Evolutionary conservation across 768 basidiomycete genomes (phyloP).

Genomic region (Pisolithus sp.): DNA sequence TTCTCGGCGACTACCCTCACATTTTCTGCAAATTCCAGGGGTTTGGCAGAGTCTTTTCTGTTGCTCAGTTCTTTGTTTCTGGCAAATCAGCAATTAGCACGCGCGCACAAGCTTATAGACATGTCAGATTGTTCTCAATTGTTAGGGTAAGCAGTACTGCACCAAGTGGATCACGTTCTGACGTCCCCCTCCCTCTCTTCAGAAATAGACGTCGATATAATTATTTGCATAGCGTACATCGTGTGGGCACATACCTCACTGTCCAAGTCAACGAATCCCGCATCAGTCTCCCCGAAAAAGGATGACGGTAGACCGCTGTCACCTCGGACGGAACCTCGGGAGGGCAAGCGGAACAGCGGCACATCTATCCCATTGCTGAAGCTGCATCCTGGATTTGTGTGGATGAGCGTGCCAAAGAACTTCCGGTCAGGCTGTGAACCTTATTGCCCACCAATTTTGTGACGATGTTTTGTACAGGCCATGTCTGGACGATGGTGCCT

Average conservation of each 20-base stretch:
- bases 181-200: constrained; percentile 5
- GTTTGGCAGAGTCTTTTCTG: constrained; percentile 56
- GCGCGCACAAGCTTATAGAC: constrained; percentile 8
- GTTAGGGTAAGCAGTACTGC: constrained; percentile 37
- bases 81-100: constrained; percentile 38
- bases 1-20: constrained; percentile 33
- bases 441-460: constrained; percentile 4
- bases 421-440: constrained; percentile 50
- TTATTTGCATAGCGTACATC: constrained; percentile 53
- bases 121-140: constrained; percentile 39
- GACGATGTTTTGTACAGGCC: constrained; percentile 41
- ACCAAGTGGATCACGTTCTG: not conserved
- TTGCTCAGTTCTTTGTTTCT: constrained; percentile 58
- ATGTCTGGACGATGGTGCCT: constrained; percentile 77
- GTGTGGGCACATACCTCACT: constrained; percentile 54
- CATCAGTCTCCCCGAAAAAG: constrained; percentile 10
- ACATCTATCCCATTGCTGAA: constrained; percentile 29
- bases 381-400: constrained; percentile 63
- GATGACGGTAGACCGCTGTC: constrained; percentile 25
- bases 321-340: constrained; percentile 45
- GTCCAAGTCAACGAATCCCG: constrained; percentile 17
- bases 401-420: constrained; percentile 90
- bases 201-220: constrained; percentile 56
- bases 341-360: constrained; percentile 34
- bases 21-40: constrained; percentile 56